Conservation (phyloP, 192 early-diverging fungal genomes). For the Chytriomyces hyalinus region DNA sequence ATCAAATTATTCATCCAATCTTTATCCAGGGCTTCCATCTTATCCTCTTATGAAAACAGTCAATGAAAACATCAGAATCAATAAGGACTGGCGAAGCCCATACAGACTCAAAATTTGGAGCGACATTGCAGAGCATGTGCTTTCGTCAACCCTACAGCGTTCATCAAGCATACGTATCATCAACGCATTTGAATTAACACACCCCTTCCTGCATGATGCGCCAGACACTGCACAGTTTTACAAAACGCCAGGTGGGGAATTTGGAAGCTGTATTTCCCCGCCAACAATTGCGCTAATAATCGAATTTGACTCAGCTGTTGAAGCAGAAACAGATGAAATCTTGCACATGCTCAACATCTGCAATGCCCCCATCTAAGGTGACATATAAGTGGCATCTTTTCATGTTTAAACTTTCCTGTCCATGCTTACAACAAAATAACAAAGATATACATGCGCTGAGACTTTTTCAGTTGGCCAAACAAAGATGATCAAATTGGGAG, state of each 20-base stretch:
- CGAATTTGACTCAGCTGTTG: slow-evolving; percentile 9
- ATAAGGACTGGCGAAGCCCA: slow-evolving; percentile 15
- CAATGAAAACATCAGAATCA: not conserved
- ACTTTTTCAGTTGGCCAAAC: too few species aligned
- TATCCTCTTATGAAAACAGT: not conserved
- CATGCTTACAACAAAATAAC: too few species aligned
- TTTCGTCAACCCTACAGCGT: not conserved
- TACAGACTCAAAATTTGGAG: slow-evolving; percentile 26
- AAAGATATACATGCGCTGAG: too few species aligned
- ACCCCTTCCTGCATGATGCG: not conserved
- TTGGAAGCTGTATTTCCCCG: not conserved
- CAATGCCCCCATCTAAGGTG: not conserved
- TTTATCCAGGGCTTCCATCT: not conserved
- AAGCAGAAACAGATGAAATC: slow-evolving; percentile 21
- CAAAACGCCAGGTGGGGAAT: not conserved
- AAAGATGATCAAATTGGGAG: too few species aligned
- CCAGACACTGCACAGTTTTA: not conserved
- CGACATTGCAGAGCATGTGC: slow-evolving; percentile 12
- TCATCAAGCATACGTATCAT: not conserved
- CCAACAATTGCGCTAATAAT: not conserved
- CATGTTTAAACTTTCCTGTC: too few species aligned
- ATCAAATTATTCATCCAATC: not conserved
- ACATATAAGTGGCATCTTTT: too few species aligned
- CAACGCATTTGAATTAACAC: not conserved
- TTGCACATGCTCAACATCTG: slow-evolving; percentile 30